Evolutionary conservation across 2,329 filamentous ascomycete genomes (phyloP), one percentile per base, ranked within the genome.

Genomic region (Fusarium sp.): DNA sequence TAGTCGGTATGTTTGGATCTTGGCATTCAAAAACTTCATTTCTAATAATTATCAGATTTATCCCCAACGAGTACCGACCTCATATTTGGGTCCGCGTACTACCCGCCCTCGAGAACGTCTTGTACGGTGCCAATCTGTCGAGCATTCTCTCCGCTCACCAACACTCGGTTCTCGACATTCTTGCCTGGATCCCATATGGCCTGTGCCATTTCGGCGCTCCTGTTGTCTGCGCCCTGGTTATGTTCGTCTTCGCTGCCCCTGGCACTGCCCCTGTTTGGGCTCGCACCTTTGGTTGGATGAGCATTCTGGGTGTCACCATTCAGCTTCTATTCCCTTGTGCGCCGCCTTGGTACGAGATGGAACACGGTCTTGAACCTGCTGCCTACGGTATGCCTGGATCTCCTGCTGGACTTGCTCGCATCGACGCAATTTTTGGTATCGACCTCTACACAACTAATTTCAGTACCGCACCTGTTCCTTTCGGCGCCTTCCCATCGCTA

Each of bases 41-140:
- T 38, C 53, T 52, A 23, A 42, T 37, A 14, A 10, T 49, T 14
- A 64, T 14, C 78, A 97, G 94, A 78, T 98, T 97, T 83, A 95
- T 98, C 75, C 92, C 94, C 40, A 89, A 90, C 74, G 92, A 95
- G 78, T 96, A 94, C 84, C 91, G 95, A 74, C 95, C 95, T 65
- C 92, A 94, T 69, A 98, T 98, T 77, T 97, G 94, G 93, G 95
- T 98, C 73, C 94, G 95, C 77, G 94, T 98, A 32, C 88, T 98
- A 38, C 95, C 95, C 7, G 94, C 95, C 20, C 89, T 98, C 71
- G 95, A 98, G 83, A 98, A 98, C 81, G 96, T 98, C 69, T 87
- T 98, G 37, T 98, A 98, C 79, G 95, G 95, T 75, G 94, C 95
- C 70, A 98, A 98, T 82, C 87, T 98, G 63, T 97, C 94, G 84